Evolutionary conservation across 345 rosid species (phyloP).

Genomic region (Arabis hirsuta): DNA sequence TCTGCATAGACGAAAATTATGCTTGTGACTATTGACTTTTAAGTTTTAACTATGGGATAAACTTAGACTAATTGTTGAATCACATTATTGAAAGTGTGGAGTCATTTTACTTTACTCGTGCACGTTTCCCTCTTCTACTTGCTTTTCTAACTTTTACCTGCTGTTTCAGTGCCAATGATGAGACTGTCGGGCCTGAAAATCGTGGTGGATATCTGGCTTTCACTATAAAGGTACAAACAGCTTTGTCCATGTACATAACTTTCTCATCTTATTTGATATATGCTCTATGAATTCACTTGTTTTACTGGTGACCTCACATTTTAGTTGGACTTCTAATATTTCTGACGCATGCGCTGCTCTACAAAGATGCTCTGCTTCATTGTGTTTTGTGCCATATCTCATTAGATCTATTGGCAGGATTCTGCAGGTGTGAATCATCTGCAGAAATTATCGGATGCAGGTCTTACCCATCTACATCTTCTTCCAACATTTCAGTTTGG

Average conservation of each 20-base stretch:
- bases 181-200: conserved; percentile 58
- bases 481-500: conserved; percentile 90
- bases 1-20: conserved; percentile 6
- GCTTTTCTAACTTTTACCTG: conserved; percentile 33
- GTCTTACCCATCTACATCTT: conserved; percentile 86
- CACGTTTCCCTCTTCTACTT: conserved; percentile 29
- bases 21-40: neutral
- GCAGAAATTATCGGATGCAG: conserved; percentile 81
- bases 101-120: conserved; percentile 11
- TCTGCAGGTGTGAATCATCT: conserved; percentile 82
- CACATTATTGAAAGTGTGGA: conserved; percentile 2
- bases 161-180: conserved; percentile 66
- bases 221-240: conserved; percentile 64
- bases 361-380: conserved; percentile 1
- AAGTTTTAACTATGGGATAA: neutral
- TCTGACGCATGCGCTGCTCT: neutral
- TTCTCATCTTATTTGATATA: conserved; percentile 14
- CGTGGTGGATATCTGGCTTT: conserved; percentile 90
- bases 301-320: conserved; percentile 2
- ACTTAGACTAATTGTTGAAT: neutral
- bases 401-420: conserved; percentile 55
- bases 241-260: conserved; percentile 19
- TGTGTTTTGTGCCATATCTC: conserved; percentile 19
- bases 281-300: conserved; percentile 4
- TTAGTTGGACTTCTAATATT: neutral